These are phyloP conservation scores for Oryza meyeriana DNA, from an alignment of 176 grass and related monocot species.

Conservation along the genomic window DNA sequence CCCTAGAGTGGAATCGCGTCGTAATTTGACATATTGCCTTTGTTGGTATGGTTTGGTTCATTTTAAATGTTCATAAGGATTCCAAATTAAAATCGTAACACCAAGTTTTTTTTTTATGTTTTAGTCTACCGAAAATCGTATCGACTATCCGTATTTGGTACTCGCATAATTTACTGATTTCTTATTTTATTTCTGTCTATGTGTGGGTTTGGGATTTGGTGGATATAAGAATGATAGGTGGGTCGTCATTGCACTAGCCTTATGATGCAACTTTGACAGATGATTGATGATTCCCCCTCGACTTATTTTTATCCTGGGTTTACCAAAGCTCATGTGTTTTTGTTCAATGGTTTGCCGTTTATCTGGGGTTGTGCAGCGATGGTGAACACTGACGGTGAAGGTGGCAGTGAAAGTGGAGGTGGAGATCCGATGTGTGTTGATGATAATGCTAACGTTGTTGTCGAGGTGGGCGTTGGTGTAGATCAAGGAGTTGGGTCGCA, in stretches of 20 bases:
- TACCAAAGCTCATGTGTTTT: background rate
- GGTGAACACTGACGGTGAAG: background rate
- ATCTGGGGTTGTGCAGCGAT: background rate
- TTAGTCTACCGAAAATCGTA: no score
- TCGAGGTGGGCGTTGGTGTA: background rate
- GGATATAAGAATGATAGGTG: background rate
- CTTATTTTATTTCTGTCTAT: background rate
- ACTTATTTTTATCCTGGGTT: background rate
- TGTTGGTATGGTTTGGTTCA: no score
- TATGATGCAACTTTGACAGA: background rate
- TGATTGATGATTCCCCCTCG: background rate
- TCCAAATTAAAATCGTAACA: no score
- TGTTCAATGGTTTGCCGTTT: background rate
- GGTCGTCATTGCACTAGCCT: background rate
- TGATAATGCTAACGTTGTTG: background rate
- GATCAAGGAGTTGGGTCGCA: background rate
- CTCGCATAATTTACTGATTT: background rate
- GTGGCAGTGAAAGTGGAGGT: background rate
- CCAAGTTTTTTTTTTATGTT: no score
- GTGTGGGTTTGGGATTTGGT: background rate
- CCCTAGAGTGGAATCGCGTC: no score
- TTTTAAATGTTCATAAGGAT: no score
- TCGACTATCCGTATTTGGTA: no score
- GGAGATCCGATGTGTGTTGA: slow-evolving; percentile 23
- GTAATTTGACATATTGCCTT: no score